Evolutionary conservation across 805 yeast species (phyloP).

Genomic region (Wickerhamomyces kurtzmanii): DNA sequence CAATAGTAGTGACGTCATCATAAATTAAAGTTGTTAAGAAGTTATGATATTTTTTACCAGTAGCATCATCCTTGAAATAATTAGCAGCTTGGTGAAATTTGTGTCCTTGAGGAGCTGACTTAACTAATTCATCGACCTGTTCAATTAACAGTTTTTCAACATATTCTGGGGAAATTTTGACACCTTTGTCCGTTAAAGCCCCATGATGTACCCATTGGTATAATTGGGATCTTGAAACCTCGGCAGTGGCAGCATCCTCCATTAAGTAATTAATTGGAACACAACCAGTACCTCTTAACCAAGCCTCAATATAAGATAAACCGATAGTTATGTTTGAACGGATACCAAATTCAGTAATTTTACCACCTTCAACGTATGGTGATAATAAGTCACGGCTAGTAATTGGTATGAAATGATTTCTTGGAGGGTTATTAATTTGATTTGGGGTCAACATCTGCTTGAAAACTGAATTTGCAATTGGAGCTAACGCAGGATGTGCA

Average conservation of each 20-base stretch:
- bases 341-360: constrained; percentile 63
- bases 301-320: constrained; percentile 72
- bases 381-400: constrained; percentile 51
- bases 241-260: constrained; percentile 91
- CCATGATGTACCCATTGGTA: constrained; percentile 79
- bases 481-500: constrained; percentile 77
- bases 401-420: constrained; percentile 38
- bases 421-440: too few species aligned
- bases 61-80: constrained; percentile 61
- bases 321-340: constrained; percentile 67
- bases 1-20: constrained; percentile 40
- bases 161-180: constrained; percentile 47
- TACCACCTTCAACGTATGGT: constrained; percentile 52
- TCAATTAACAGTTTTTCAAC: constrained; percentile 48
- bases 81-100: constrained; percentile 61
- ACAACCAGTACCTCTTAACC: constrained; percentile 80
- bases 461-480: constrained; percentile 64
- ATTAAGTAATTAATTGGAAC: constrained; percentile 77
- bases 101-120: constrained; percentile 36
- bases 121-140: constrained; percentile 47
- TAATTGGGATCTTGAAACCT: constrained; percentile 73
- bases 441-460: constrained; percentile 77
- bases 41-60: constrained; percentile 63
- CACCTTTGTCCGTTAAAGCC: constrained; percentile 50
- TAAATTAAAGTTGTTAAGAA: constrained; percentile 69